Evolutionary conservation across 2,329 filamentous ascomycete species (phyloP).

Genomic region (Colletotrichum sp.): DNA sequence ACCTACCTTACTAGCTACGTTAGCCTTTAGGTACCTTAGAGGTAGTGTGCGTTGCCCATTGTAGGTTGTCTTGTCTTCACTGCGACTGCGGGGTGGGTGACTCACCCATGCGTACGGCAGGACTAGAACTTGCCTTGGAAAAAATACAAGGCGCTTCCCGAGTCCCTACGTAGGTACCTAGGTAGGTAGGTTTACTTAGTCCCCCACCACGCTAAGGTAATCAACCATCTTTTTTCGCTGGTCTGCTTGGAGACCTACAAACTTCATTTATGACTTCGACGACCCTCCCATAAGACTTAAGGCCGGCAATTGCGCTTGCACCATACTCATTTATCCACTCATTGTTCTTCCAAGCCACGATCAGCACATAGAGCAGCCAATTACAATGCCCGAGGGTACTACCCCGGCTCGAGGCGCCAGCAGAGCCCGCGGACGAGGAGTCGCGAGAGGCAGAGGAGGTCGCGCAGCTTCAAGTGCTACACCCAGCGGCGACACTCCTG

Average conservation of each 20-base stretch:
- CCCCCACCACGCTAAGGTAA: constrained; percentile 14
- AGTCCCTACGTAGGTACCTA: neutral
- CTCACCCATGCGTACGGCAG: neutral
- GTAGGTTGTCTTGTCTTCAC: neutral
- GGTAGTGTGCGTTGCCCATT: neutral
- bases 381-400: constrained; percentile 14
- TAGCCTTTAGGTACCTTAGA: no score
- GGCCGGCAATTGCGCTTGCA: neutral
- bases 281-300: neutral
- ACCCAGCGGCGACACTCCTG: constrained; percentile 2
- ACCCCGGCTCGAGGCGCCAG: constrained; percentile 16
- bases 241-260: neutral
- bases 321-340: neutral
- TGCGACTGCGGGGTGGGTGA: neutral
- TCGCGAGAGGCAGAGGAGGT: constrained; percentile 15
- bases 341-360: neutral
- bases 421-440: constrained; percentile 20
- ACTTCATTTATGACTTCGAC: neutral
- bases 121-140: neutral
- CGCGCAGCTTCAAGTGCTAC: constrained; percentile 1
- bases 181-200: neutral
- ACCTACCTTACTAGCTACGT: neutral
- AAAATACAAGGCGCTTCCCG: neutral
- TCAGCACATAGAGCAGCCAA: neutral
- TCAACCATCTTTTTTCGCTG: constrained; percentile 4